Conservation (phyloP, 441 rosid genomes). For the Breynia disticha region DNA sequence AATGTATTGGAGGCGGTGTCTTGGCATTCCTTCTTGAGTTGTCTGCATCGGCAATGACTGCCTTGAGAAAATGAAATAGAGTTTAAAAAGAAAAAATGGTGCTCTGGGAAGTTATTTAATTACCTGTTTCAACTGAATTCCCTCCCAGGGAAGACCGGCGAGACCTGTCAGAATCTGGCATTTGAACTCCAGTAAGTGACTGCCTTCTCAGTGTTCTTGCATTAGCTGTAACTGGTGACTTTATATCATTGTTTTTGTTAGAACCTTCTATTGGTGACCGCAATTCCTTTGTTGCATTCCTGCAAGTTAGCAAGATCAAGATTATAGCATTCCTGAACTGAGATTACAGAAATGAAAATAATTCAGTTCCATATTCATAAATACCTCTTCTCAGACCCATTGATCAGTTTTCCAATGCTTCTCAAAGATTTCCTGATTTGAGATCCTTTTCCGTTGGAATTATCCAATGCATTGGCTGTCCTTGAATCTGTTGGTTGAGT, state of each 20-base stretch:
- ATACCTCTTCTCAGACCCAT: constrained; percentile 82
- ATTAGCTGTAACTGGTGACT: constrained; percentile 38
- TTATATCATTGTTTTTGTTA: constrained; percentile 21
- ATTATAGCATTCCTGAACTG: neutral
- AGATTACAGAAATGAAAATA: neutral
- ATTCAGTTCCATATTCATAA: neutral
- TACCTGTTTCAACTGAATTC: constrained; percentile 42
- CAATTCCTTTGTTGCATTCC: constrained; percentile 31
- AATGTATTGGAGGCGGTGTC: constrained; percentile 64
- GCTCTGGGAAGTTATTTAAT: constrained; percentile 16
- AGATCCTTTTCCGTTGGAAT: constrained; percentile 50
- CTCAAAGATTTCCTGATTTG: constrained; percentile 76
- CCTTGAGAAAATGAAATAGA: neutral
- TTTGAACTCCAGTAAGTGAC: constrained; percentile 56
- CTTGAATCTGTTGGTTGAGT: constrained; percentile 33
- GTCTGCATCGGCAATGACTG: constrained; percentile 20
- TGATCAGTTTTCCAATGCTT: constrained; percentile 75
- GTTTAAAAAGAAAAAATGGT: neutral
- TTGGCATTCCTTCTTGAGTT: constrained; percentile 44
- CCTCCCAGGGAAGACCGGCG: constrained; percentile 77
- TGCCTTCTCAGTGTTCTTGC: constrained; percentile 53
- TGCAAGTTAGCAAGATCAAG: constrained; percentile 13
- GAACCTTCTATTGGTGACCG: constrained; percentile 31
- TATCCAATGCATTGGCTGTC: constrained; percentile 10
- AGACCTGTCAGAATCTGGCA: constrained; percentile 35